Percentiles rank a stretch among this genome's conserved stretches.
These are phyloP conservation scores for Pichia sp. DNA, from an alignment of 1,139 yeast species.

Conservation along the genomic window DNA sequence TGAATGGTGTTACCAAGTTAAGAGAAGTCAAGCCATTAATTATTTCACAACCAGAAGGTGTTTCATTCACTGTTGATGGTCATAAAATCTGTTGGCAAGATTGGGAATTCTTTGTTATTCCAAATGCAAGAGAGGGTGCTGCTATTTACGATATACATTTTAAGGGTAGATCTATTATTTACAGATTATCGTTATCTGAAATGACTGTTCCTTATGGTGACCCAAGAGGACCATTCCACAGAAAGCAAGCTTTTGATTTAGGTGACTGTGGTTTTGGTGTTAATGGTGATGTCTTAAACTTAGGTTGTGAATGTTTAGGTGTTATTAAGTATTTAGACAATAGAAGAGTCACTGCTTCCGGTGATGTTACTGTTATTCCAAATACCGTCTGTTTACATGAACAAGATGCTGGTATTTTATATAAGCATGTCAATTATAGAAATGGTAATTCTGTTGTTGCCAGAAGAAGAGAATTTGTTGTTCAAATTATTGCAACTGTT, in stretches of 20 bases:
- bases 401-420: constrained; percentile 75
- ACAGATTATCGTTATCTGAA: constrained; percentile 73
- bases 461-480: constrained; percentile 77
- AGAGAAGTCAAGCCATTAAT: constrained; percentile 73
- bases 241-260: constrained; percentile 88
- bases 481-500: constrained; percentile 83
- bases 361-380: constrained; percentile 60
- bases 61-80: constrained; percentile 62
- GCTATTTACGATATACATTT: constrained; percentile 70
- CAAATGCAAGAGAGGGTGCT: constrained; percentile 78
- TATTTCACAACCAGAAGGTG: constrained; percentile 79
- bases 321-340: constrained; percentile 77
- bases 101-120: constrained; percentile 76
- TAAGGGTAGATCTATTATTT: constrained; percentile 76
- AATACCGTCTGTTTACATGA: constrained; percentile 86
- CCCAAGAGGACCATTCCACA: constrained; percentile 83
- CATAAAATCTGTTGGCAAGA: constrained; percentile 77
- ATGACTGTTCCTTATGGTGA: constrained; percentile 94
- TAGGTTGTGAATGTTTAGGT: constrained; percentile 90
- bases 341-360: constrained; percentile 50
- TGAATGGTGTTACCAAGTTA: constrained; percentile 48
- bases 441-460: constrained; percentile 68
- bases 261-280: constrained; percentile 90
- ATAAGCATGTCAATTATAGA: constrained; percentile 82
- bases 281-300: constrained; percentile 63